Evolutionary conservation across 805 yeast species (phyloP).

Genomic region (Candida easanensis): DNA sequence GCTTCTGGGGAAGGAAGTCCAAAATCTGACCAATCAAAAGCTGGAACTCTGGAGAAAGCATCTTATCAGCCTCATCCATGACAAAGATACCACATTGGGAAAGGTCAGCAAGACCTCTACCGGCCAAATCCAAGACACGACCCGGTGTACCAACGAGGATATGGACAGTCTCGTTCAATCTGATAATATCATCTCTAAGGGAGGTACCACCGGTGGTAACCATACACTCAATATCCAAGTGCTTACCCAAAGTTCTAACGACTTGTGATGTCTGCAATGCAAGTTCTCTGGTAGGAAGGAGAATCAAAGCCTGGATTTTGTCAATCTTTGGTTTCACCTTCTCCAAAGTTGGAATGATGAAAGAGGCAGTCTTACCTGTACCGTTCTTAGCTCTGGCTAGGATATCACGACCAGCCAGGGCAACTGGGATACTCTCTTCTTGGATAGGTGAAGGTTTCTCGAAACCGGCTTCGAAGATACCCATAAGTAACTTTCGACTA

Average conservation of each 20-base stretch:
- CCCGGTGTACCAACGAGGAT: conserved; percentile 97
- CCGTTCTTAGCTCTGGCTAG: conserved; percentile 98
- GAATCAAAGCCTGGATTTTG: conserved; percentile 86
- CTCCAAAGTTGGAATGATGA: conserved; percentile 90
- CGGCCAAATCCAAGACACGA: conserved; percentile 90
- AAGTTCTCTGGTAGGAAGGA: conserved; percentile 97
- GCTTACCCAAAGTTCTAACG: conserved; percentile 92
- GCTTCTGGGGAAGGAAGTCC: conserved; percentile 70
- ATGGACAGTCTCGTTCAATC: conserved; percentile 92
- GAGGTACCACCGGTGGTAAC: conserved; percentile 98
- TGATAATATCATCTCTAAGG: conserved; percentile 87
- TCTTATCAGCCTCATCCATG: conserved; percentile 99
- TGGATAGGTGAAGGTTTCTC: conserved; percentile 98
- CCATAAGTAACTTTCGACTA: conserved; percentile 94
- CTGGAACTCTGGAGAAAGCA: conserved; percentile 88
- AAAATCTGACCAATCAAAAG: conserved; percentile 84
- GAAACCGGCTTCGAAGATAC: conserved; percentile 97
- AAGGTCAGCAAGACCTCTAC: conserved; percentile 82
- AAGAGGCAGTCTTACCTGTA: conserved; percentile 98
- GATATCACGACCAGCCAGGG: conserved; percentile 91
- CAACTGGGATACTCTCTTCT: conserved; percentile 95
- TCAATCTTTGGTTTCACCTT: conserved; percentile 78
- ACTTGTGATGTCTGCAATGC: conserved; percentile 98
- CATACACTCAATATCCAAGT: conserved; percentile 89
- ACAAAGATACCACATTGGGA: conserved; percentile 83